Evolutionary conservation across 2,329 filamentous ascomycete genomes (phyloP), one percentile per base, ranked within the genome.

Genomic region (Arthroderma uncinatum): DNA sequence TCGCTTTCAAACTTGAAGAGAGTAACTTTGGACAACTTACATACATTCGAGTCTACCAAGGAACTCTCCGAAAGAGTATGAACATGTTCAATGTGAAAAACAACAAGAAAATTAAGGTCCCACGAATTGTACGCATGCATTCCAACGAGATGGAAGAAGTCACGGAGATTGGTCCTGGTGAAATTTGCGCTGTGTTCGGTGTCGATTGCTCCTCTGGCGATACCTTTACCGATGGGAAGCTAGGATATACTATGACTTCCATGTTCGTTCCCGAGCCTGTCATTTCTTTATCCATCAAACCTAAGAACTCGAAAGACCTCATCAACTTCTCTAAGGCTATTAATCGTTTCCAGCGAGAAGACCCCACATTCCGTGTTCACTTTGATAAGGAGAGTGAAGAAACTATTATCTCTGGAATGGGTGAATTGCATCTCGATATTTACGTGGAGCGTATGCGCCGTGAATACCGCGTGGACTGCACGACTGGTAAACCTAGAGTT

Each of bases 101-200:
- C 62, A 87, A 92, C 73, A 95, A 96, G 80, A 96, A 92, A 78
- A 86, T 98, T 70, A 91, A 94, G 74, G 86, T 98, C 58, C 93
- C 93, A 19, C 87, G 92, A 68, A 97, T 98, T 66, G 93, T 98
- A 61, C 89, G 93, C 61, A 98, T 98, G 93, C 93, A 98, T 78
- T 95, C 91, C 48, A 95, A 97, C 70, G 93, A 98, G 69, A 95
- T 98, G 92, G 93, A 98, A 73, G 93, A 98, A 68, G 89, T 96
- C 30, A 79, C 76, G 57, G 91, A 96, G 72, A 86, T 98, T 62
- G 89, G 91, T 55, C 92, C 93, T 56, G 93, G 93, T 73, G 93
- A 98, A 73, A 98, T 98, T 62, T 98, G 93, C 70, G 93, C 93
- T 60, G 93, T 98, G 59, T 98, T 98, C 69, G 93, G 93, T 68